These are phyloP conservation scores for Kwoniella heveanensis DNA, from an alignment of 768 basidiomycete genomes.

Conservation along the genomic window DNA sequence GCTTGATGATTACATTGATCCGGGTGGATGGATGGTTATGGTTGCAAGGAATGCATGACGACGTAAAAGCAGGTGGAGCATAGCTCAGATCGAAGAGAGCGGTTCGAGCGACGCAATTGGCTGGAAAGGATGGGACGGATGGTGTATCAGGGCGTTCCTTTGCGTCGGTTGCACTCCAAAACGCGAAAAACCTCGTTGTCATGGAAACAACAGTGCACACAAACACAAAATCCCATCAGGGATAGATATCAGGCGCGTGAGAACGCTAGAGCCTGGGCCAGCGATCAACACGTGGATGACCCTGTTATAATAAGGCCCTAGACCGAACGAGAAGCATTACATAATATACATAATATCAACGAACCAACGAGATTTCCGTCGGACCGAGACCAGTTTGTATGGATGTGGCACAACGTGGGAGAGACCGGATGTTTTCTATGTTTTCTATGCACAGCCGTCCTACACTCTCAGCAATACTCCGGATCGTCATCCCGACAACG, in stretches of 20 bases:
- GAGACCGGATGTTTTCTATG: neutral
- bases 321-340: too few species aligned
- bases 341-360: too few species aligned
- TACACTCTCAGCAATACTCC: neutral
- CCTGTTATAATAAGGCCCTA: neutral
- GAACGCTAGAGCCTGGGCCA: neutral
- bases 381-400: neutral
- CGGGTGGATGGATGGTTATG: neutral
- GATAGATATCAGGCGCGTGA: neutral
- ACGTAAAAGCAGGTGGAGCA: neutral
- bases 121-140: too few species aligned
- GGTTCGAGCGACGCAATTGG: neutral
- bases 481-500: constrained; percentile 1
- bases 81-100: neutral
- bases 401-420: neutral
- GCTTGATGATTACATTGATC: neutral
- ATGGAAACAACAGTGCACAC: neutral
- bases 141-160: neutral
- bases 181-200: neutral
- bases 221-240: neutral
- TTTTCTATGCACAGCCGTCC: too few species aligned
- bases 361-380: neutral
- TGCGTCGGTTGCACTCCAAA: too few species aligned
- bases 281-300: neutral
- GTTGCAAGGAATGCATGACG: neutral